Percentiles rank a stretch among this genome's conserved stretches.
Conservation (phyloP, 2,329 filamentous ascomycete genomes). For the Gyromitra esculenta region DNA sequence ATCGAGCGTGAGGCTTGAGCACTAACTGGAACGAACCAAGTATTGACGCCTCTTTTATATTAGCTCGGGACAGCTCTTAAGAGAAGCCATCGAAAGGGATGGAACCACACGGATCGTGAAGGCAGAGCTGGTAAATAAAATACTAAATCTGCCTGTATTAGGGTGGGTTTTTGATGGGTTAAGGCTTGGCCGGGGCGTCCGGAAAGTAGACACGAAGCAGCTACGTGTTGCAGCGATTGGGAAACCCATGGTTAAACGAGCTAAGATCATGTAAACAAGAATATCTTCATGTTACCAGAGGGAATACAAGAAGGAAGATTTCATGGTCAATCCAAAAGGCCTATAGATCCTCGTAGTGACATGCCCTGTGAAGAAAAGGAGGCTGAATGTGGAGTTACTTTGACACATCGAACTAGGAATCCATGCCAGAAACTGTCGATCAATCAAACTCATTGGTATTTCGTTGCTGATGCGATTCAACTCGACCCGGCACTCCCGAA, state of each 20-base stretch:
- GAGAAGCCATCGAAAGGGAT: not conserved
- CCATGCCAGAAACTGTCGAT: slow-evolving; percentile 8
- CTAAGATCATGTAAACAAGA: not conserved
- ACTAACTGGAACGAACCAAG: not conserved
- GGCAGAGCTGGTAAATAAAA: not conserved
- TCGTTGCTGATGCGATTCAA: slow-evolving; percentile 10
- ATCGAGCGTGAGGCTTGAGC: slow-evolving; percentile 20
- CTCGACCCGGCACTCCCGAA: not conserved
- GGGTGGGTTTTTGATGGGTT: not conserved
- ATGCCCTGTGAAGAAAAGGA: not conserved
- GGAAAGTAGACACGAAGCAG: not conserved
- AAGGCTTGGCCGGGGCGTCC: not conserved
- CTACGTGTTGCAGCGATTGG: not conserved
- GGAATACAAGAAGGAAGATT: not conserved
- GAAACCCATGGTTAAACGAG: not conserved
- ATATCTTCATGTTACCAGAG: not conserved
- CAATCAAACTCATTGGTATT: slow-evolving; percentile 9
- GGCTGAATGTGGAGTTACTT: not conserved
- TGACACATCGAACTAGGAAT: slow-evolving; percentile 3
- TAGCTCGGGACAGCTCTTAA: not conserved
- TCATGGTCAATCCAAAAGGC: not conserved
- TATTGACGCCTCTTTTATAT: not conserved
- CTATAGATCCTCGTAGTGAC: not conserved
- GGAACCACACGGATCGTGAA: not conserved
- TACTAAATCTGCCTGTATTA: not conserved